phyloP scores from a whole-genome alignment of 768 basidiomycete species.

The Pisolithus marmoratus region DNA sequence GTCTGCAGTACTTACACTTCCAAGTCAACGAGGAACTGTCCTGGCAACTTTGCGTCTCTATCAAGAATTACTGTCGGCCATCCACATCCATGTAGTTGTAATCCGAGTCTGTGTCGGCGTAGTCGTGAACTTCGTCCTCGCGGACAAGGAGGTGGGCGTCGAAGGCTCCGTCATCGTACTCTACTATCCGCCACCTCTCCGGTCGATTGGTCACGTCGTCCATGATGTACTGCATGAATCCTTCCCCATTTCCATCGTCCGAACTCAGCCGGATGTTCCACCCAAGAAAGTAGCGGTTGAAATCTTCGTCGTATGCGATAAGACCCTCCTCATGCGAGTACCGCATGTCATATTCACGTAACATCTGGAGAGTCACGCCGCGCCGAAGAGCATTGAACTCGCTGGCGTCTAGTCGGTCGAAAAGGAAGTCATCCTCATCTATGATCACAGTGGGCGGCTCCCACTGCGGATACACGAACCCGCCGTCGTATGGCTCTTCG shows the following conservation, averaged over 20 bases:
- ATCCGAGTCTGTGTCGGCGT: conserved; percentile 36
- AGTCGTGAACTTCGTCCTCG: conserved; percentile 29
- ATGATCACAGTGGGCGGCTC: conserved; percentile 45
- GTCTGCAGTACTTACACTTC: neutral
- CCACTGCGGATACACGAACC: conserved; percentile 48
- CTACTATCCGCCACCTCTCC: conserved; percentile 38
- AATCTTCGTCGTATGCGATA: conserved; percentile 35
- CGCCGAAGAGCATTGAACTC: conserved; percentile 46
- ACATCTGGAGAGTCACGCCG: conserved; percentile 56
- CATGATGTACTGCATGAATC: conserved; percentile 36
- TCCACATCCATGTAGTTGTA: conserved; percentile 26
- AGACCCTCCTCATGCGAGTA: conserved; percentile 55
- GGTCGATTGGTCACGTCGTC: conserved; percentile 36
- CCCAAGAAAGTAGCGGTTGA: conserved; percentile 53
- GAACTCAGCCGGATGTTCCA: conserved; percentile 56
- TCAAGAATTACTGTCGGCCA: neutral
- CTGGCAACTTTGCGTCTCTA: neutral
- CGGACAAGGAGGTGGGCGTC: conserved; percentile 39
- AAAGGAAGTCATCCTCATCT: conserved; percentile 29
- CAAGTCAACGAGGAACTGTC: neutral
- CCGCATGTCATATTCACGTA: conserved; percentile 46
- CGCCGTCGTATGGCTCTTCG: conserved; percentile 34
- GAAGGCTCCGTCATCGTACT: conserved; percentile 33
- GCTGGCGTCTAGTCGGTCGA: conserved; percentile 30
- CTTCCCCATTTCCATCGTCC: conserved; percentile 36